Conservation (phyloP, 2,329 filamentous ascomycete species). For the Metarhizium humberi region DNA sequence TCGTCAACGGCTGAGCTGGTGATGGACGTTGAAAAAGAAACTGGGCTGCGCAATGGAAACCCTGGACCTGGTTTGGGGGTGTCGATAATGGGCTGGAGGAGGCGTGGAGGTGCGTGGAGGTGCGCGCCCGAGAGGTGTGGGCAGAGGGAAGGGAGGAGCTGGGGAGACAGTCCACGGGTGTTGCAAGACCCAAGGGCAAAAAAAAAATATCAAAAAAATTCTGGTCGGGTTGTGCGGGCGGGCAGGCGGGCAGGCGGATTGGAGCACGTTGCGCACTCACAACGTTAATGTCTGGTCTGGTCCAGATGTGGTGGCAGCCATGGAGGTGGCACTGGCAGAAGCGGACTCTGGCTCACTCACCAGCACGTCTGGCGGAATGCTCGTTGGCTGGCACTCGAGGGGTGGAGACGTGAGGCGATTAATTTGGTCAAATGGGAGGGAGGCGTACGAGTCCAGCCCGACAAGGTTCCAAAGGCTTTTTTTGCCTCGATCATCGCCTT, state of each 20-base stretch:
- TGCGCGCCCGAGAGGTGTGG: constrained; percentile 24
- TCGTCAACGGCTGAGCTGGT: constrained; percentile 5
- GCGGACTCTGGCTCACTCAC: background rate
- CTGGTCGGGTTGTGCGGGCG: background rate
- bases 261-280: background rate
- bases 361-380: background rate
- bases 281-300: no score
- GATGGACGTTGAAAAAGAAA: constrained; percentile 7
- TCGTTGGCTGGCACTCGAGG: background rate
- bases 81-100: constrained; percentile 32
- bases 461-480: background rate
- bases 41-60: constrained; percentile 14
- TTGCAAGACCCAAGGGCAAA: constrained; percentile 1
- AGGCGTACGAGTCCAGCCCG: background rate
- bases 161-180: constrained; percentile 6
- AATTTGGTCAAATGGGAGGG: background rate
- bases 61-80: constrained; percentile 25
- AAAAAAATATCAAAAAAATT: constrained; percentile 6
- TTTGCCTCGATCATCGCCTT: background rate
- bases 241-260: background rate
- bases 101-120: constrained; percentile 30
- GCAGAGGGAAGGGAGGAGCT: constrained; percentile 17
- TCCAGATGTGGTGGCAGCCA: no score
- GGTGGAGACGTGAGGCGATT: background rate
- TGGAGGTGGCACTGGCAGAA: background rate